Conservation (phyloP, 2,329 filamentous ascomycete species). For the Berkeleyomyces rouxiae region DNA sequence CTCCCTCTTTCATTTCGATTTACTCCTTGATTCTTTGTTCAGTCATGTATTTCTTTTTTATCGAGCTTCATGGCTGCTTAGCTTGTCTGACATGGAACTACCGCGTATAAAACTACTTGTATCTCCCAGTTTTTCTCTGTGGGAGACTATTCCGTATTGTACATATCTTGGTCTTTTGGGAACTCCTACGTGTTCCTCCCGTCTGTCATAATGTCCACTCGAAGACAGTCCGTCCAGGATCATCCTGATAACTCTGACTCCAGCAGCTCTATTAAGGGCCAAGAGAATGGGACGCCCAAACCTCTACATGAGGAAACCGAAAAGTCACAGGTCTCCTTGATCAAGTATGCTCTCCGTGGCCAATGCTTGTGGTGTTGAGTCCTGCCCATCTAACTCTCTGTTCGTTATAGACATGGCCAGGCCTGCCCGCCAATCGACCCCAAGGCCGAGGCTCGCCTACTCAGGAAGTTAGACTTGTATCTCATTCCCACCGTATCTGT, state of each 20-base stretch:
- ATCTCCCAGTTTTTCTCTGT: too few relatives aligned
- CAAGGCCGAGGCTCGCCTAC: constrained; percentile 38
- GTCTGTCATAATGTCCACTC: too few relatives aligned
- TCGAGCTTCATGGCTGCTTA: neutral
- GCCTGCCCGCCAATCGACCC: constrained; percentile 38
- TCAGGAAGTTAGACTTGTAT: constrained; percentile 47
- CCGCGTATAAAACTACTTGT: too few relatives aligned
- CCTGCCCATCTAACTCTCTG: neutral
- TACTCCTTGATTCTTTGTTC: neutral
- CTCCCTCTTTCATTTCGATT: neutral
- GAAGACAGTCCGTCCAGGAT: too few relatives aligned
- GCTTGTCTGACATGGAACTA: too few relatives aligned
- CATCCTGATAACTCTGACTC: neutral
- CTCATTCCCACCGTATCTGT: constrained; percentile 49
- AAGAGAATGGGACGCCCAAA: neutral
- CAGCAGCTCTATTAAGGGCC: neutral
- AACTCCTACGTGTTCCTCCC: too few relatives aligned
- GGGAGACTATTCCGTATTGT: too few relatives aligned
- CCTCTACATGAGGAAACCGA: neutral
- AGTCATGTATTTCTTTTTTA: neutral
- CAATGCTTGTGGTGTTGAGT: neutral
- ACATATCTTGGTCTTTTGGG: too few relatives aligned
- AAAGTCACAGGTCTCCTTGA: neutral
- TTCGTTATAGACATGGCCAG: constrained; percentile 27
- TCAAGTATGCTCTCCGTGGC: neutral